Evolutionary conservation across 805 yeast genomes (phyloP), one percentile per base, ranked within the genome.

Genomic region (Ogataea pilisensis): DNA sequence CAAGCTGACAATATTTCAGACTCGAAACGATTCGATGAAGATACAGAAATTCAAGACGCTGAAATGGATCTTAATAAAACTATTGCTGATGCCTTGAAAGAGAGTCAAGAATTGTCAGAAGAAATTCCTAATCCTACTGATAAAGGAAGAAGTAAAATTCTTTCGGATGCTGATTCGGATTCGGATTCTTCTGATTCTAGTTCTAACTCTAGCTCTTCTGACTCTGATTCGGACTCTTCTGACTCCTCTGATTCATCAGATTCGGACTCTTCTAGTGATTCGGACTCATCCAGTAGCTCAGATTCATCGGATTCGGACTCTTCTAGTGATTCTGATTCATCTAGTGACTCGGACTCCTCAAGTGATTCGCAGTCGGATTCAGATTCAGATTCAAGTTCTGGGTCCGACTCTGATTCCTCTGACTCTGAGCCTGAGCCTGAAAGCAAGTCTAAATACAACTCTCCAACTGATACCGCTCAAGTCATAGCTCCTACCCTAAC

Each of bases 1-100:
- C 20, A 35, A 6, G 14, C n/a, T 13, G 34, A 21, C 4, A n/a
- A n/a, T 17, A 19, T 30, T 6, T 11, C 8, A 8, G 26, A 24
- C 11, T 24, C 11, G 26, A 24, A 24, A 24, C 26, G 11, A 11
- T 24, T 24, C 11, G 30, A 13, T 27, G 30, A 27, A n/a, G 35
- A 35, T 25, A 12, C 25, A 5, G 19, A 28, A 8, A 38, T 24
- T 14, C 28, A 37, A 19, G 33, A 34, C 5, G 36, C 39, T 16
- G 41, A 37, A 30, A 12, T 31, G n/a, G 55, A 48, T 11, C 35
- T 55, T 29, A 39, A 44, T 12, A 44, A 44, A 24, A 56, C 57
- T 5, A 42, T 55, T 20, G 36, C 45, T 13, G 50, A 42, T 13
- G 47, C 49, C 4, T 37, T 49, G 29, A 41, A 42, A 21, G 54